Base-by-base conservation (phyloP, 257 asterid genomes). In the Penstemon eatonii region DNA sequence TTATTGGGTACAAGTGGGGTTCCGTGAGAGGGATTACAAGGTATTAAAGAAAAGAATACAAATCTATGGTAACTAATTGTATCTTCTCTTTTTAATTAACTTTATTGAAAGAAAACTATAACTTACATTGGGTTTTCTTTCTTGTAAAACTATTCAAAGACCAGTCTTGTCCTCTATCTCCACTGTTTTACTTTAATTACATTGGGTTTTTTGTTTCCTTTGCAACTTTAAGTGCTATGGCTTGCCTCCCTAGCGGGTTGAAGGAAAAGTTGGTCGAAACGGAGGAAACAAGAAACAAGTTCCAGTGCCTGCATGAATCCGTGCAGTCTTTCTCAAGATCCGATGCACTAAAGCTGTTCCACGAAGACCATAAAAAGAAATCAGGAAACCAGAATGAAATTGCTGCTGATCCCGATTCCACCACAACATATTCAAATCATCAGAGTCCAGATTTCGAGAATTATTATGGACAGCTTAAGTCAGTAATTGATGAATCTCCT, bases 1-100 rank as follows among this genome's bases (percentile, higher is more conserved):
- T 69, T 59, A 60, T 64, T 19, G 96, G 98, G 8, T 82, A 80
- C 80, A 86, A 74, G 33, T 87, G 89, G 91, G 98, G 98, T 50
- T 61, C 70, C 62, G 85, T 84, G 65, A 80, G 90, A 82, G 98
- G 98, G 45, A 63, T 90, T 66, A 85, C 91, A 58, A 82, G 96
- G 96, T 89, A 77, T 25, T 71, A 41, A 40, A 8, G 33, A 25
- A 25, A 9, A 1, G 15, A 45, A 13, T 8, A 12, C 57, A 19
- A 45, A 9, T 13, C 38, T 49, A 47, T 58, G 51, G 45, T 36
- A 60, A 2, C 33, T 25, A 15, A 15, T 15, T 25, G 33, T 0
- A 1, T 25, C 2, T 25, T 25, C 0, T 15, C 18, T 15, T 25
- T 25, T 25, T 25, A 25, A 25, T 2, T 0, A 25, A 25, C 33